Percentiles rank a stretch among this genome's conserved stretches.
Conservation (phyloP, 768 basidiomycete genomes). For the Xerocomellus dryophilus region DNA sequence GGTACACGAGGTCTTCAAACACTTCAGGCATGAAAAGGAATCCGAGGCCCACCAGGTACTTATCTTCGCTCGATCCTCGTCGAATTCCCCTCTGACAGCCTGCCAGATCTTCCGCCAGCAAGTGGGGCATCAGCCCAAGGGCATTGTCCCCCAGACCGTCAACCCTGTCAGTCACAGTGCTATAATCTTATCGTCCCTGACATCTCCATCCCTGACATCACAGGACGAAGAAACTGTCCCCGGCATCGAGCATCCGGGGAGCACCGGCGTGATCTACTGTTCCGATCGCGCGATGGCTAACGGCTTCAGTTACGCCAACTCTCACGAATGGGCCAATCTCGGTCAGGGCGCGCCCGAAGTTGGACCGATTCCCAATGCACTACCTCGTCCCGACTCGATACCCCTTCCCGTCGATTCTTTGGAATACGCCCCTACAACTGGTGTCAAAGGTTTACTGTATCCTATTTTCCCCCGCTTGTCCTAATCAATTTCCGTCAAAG, state of each 20-base stretch:
- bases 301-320: conserved; percentile 77
- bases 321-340: conserved; percentile 82
- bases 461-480: neutral
- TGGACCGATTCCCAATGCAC: conserved; percentile 75
- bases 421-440: conserved; percentile 92
- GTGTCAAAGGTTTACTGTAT: conserved; percentile 63
- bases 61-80: neutral
- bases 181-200: neutral
- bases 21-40: conserved; percentile 72
- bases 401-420: conserved; percentile 66
- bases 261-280: conserved; percentile 75
- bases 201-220: neutral
- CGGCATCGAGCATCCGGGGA: conserved; percentile 76
- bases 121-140: conserved; percentile 67
- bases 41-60: conserved; percentile 83
- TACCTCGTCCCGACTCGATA: conserved; percentile 62
- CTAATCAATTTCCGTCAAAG: conserved; percentile 35
- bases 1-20: conserved; percentile 66
- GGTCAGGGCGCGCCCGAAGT: conserved; percentile 94
- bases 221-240: conserved; percentile 89
- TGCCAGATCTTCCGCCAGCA: conserved; percentile 71
- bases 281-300: conserved; percentile 95
- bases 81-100: conserved; percentile 1
- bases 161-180: conserved; percentile 52
- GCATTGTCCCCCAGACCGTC: conserved; percentile 61